Percentiles rank a stretch among this genome's conserved stretches.
These are phyloP conservation scores for Russula earlei DNA, from an alignment of 768 basidiomycete genomes.

Conservation along the genomic window DNA sequence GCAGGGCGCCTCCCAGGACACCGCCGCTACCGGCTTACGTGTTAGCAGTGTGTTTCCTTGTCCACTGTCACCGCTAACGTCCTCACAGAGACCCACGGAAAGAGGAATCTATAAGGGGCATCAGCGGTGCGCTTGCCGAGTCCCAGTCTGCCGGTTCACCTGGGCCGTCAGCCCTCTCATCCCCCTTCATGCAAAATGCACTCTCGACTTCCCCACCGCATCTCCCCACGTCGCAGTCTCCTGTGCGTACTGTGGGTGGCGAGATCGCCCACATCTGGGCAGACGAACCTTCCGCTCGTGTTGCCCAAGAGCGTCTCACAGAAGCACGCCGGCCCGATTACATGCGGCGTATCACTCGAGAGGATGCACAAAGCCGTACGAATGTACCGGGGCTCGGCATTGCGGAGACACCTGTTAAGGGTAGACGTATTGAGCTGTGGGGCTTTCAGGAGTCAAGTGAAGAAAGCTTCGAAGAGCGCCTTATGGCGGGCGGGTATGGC, in stretches of 20 bases:
- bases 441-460: slow-evolving; percentile 30
- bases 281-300: slow-evolving; percentile 40
- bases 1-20: slow-evolving; percentile 5
- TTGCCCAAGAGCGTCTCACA: slow-evolving; percentile 40
- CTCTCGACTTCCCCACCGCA: slow-evolving; percentile 8
- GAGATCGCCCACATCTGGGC: slow-evolving; percentile 55
- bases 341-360: slow-evolving; percentile 38
- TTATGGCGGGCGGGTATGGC: slow-evolving; percentile 76
- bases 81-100: background rate
- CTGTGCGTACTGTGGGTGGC: slow-evolving; percentile 31
- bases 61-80: background rate
- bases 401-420: slow-evolving; percentile 61
- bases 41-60: background rate
- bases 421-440: slow-evolving; percentile 63
- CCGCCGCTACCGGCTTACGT: background rate
- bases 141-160: slow-evolving; percentile 21
- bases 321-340: slow-evolving; percentile 68
- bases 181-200: slow-evolving; percentile 26
- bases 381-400: slow-evolving; percentile 40
- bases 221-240: slow-evolving; percentile 23
- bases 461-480: slow-evolving; percentile 77
- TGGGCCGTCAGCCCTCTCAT: slow-evolving; percentile 24
- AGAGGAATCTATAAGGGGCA: slow-evolving; percentile 6
- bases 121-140: slow-evolving; percentile 8
- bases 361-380: slow-evolving; percentile 31